Percentiles rank a stretch among this genome's conserved stretches.
phyloP scores from a whole-genome alignment of 495 filamentous ascomycete species.

The Penicillium robsamsonii region DNA sequence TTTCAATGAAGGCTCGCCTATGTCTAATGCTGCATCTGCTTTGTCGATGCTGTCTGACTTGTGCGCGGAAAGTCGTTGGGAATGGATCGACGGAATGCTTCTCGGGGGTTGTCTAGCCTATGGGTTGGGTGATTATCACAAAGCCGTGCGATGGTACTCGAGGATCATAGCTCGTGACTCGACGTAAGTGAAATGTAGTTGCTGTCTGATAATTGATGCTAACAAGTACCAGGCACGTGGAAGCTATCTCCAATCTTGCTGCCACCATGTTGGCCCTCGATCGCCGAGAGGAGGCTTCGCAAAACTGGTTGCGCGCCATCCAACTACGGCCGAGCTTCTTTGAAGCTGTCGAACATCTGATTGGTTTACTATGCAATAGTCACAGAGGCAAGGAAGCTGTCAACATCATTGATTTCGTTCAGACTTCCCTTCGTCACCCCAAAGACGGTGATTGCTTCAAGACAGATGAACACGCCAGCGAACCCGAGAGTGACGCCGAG shows the following conservation, averaged over 20 bases:
- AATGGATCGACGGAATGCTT: conserved; percentile 94
- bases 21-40: conserved; percentile 59
- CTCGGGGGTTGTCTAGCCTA: conserved; percentile 92
- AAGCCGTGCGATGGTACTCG: conserved; percentile 84
- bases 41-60: conserved; percentile 77
- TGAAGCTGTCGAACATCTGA: conserved; percentile 94
- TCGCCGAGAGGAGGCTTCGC: conserved; percentile 78
- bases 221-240: conserved; percentile 67
- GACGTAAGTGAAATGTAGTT: conserved; percentile 53
- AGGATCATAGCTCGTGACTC: conserved; percentile 79
- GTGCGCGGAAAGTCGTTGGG: conserved; percentile 84
- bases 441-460: conserved; percentile 49
- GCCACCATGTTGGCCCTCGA: conserved; percentile 83
- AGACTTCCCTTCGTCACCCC: conserved; percentile 63
- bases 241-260: conserved; percentile 91
- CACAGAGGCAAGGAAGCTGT: conserved; percentile 84
- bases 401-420: conserved; percentile 85
- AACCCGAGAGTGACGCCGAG: conserved; percentile 54
- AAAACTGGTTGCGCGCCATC: conserved; percentile 82
- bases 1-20: conserved; percentile 36
- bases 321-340: conserved; percentile 85
- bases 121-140: conserved; percentile 82
- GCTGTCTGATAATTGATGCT: conserved; percentile 7
- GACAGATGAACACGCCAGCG: conserved; percentile 53
- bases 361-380: conserved; percentile 79